A percentile compares a stretch with the other conserved stretches of the same genome.
These are phyloP conservation scores for Rhizopus microsporus DNA, from an alignment of 371 early-diverging fungal genomes.

Conservation along the genomic window DNA sequence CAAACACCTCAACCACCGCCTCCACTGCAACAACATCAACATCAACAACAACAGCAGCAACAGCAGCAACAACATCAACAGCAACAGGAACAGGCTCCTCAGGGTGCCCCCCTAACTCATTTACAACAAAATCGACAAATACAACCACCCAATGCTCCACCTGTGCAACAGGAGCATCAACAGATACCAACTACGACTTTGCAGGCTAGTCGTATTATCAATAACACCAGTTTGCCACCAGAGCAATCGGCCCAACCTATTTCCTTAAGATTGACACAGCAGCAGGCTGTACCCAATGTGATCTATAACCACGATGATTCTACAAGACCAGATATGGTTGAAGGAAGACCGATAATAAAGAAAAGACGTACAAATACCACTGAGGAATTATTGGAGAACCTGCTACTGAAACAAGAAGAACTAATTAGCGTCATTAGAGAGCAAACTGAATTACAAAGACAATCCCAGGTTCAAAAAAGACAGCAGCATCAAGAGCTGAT, in stretches of 20 bases:
- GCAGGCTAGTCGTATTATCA: no score
- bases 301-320: no score
- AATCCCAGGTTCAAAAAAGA: not conserved
- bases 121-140: not conserved
- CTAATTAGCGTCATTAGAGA: not conserved
- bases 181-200: no score
- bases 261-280: no score
- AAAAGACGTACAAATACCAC: not conserved
- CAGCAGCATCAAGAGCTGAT: conserved; percentile 1
- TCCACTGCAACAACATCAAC: not conserved
- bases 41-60: no score
- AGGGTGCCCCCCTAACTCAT: not conserved
- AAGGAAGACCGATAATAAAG: not conserved
- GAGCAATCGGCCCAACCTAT: no score
- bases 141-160: no score
- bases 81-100: not conserved
- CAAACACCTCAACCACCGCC: not conserved
- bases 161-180: no score
- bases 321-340: not conserved
- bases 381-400: conserved; percentile 1
- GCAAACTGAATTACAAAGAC: not conserved
- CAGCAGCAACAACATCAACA: not conserved
- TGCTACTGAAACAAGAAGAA: conserved; percentile 4
- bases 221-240: no score
- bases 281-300: no score